These are phyloP conservation scores for Neurospora cerealis DNA, from an alignment of 495 filamentous ascomycete species.

Conservation along the genomic window DNA sequence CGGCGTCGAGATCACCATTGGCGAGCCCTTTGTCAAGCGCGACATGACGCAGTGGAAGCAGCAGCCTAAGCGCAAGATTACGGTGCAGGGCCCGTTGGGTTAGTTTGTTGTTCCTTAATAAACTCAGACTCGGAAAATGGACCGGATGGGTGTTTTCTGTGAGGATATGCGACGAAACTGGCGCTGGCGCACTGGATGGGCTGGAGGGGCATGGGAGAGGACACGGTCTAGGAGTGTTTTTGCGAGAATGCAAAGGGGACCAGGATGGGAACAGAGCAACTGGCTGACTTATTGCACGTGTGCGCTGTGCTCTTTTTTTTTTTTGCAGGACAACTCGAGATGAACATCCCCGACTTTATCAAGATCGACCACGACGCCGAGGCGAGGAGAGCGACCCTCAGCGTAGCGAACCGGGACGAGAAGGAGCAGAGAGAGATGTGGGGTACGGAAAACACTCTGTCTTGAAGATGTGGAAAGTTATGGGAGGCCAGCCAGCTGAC, in stretches of 20 bases:
- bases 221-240: neutral
- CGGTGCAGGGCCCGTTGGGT: constrained; percentile 68
- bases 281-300: neutral
- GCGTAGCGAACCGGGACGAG: constrained; percentile 49
- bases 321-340: constrained; percentile 52
- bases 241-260: neutral
- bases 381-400: constrained; percentile 51
- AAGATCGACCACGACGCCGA: constrained; percentile 54
- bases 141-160: too few relatives aligned
- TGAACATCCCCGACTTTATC: constrained; percentile 63
- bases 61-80: constrained; percentile 47
- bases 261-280: neutral
- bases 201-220: neutral
- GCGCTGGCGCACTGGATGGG: neutral
- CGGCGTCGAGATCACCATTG: constrained; percentile 63
- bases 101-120: constrained; percentile 11
- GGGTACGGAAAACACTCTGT: constrained; percentile 51
- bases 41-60: constrained; percentile 40
- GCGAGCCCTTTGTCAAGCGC: constrained; percentile 46
- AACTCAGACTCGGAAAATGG: too few relatives aligned
- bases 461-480: neutral
- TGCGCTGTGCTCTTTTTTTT: neutral
- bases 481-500: neutral
- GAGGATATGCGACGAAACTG: neutral
- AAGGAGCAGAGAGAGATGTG: constrained; percentile 91